phyloP scores from a whole-genome alignment of 495 filamentous ascomycete genomes.

The Pyrenula massariospora region DNA sequence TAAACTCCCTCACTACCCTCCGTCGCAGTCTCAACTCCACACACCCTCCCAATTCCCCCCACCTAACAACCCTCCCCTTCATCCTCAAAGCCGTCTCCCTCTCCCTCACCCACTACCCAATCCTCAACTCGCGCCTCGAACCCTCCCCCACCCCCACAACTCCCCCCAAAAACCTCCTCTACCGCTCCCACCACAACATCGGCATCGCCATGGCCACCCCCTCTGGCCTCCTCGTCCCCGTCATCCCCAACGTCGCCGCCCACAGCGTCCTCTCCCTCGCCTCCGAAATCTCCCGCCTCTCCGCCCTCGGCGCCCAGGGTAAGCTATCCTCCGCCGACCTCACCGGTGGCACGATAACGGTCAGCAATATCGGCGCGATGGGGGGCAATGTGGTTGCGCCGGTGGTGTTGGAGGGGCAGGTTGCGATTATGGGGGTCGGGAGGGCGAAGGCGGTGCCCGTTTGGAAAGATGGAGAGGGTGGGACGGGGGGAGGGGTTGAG shows the following conservation, averaged over 20 bases:
- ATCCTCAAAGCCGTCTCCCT: conserved; percentile 89
- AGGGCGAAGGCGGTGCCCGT: conserved; percentile 58
- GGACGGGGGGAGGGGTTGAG: conserved; percentile 72
- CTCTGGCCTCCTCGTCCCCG: conserved; percentile 81
- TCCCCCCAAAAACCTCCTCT: conserved; percentile 55
- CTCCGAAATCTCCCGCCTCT: conserved; percentile 61
- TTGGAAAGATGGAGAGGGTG: conserved; percentile 60
- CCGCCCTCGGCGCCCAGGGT: conserved; percentile 54
- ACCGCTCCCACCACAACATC: conserved; percentile 82
- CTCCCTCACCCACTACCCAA: conserved; percentile 65
- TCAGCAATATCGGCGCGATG: conserved; percentile 96
- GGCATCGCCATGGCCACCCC: conserved; percentile 95
- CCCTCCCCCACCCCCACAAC: conserved; percentile 27
- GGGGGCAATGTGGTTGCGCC: conserved; percentile 87
- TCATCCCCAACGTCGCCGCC: conserved; percentile 70
- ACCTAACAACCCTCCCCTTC: conserved; percentile 85
- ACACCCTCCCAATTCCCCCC: conserved; percentile 33
- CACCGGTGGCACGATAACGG: conserved; percentile 79
- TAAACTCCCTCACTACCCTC: conserved; percentile 57
- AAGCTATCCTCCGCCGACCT: conserved; percentile 70
- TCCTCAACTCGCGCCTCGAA: conserved; percentile 80
- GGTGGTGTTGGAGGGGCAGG: conserved; percentile 78
- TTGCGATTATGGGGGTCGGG: conserved; percentile 86
- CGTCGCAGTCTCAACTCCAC: conserved; percentile 52
- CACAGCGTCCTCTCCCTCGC: conserved; percentile 68